A percentile compares a stretch with the other conserved stretches of the same genome.
These are phyloP conservation scores for Colletotrichum kahawae DNA, from an alignment of 2,329 filamentous ascomycete genomes.

Conservation along the genomic window DNA sequence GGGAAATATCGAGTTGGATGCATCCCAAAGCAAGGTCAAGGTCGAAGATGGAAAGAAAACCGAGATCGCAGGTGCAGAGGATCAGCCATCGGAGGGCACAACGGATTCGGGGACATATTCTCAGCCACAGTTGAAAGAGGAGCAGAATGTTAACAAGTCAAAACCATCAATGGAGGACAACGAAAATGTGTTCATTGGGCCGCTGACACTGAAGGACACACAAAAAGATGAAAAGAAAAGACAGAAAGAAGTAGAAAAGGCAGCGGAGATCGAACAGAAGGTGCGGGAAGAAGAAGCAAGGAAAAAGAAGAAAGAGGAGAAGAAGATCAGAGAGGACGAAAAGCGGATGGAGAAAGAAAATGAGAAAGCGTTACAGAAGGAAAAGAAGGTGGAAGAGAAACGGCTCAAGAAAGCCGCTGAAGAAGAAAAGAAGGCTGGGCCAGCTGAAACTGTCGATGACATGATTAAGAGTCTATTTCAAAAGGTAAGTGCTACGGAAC, in stretches of 20 bases:
- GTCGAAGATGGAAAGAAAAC: not conserved
- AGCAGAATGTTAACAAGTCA: not conserved
- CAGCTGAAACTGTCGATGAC: not conserved
- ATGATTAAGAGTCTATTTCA: slow-evolving; percentile 2
- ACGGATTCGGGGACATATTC: not conserved
- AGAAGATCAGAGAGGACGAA: not conserved
- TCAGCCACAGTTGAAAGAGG: not conserved
- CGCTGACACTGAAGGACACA: not conserved
- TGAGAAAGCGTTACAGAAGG: not conserved
- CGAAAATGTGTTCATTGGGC: not conserved
- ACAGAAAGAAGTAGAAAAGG: not conserved
- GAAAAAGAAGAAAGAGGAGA: not conserved
- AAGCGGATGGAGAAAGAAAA: not conserved
- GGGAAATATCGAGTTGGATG: not conserved
- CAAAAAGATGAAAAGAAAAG: not conserved
- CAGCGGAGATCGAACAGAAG: not conserved
- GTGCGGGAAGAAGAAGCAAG: not conserved
- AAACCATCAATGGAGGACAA: not conserved
- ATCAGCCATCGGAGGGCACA: not conserved
- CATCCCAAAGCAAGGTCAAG: not conserved
- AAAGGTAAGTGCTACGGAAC: not conserved
- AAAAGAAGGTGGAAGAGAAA: not conserved
- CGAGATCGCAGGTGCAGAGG: not conserved
- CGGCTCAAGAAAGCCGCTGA: not conserved
- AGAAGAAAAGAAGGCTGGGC: not conserved